Base-by-base conservation (phyloP, 805 yeast species). In the Lipomyces chichibuensis region DNA sequence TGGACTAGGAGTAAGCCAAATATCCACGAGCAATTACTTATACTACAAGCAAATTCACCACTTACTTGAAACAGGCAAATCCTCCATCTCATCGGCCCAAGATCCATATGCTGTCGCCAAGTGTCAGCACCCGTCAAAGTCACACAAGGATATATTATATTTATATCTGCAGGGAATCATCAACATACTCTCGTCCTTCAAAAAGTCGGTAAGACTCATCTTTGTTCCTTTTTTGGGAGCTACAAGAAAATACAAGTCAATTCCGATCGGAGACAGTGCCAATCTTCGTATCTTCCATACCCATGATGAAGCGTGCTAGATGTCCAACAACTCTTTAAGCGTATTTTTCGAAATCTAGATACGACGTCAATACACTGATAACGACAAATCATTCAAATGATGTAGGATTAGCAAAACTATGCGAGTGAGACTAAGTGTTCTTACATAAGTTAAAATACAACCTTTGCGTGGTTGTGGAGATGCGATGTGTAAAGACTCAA, bases 11-110 rank as follows among this genome's bases (percentile, higher is more conserved):
- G 61, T 58, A 7, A 58, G 61, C 35, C 32, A 39, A 51, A 25
- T 17, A 11, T 43, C 5, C 54, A 37, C 20, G 13, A 58, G 49
- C 49, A 17, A 17, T 43, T 11, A n/a, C 20, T 17, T 17, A 43
- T 17, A 7, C 23, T 7, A 43, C 49, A 17, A 43, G 23, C 49
- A 5, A n/a, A n/a, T 1, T 43, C 49, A 7, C 20, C 29, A 65
- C 73, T n/a, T 64, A 66, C 69, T 59, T 58, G 63, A 53, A 46
- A 65, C 39, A n/a, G 71, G 71, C 64, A 71, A 53, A 43, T 70
- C 73, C 20, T 70, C 72, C 67, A 70, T 59, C 20, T 71, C 73
- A 39, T 71, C 73, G 32, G 71, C 73, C 73, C 73, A 71, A 23
- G 69, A 65, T 13, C 66, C 70, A 46, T 56, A 67, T 46, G 61